phyloP scores from a whole-genome alignment of 202 grass and related monocot species.

The Cymbopogon flexuosus region DNA sequence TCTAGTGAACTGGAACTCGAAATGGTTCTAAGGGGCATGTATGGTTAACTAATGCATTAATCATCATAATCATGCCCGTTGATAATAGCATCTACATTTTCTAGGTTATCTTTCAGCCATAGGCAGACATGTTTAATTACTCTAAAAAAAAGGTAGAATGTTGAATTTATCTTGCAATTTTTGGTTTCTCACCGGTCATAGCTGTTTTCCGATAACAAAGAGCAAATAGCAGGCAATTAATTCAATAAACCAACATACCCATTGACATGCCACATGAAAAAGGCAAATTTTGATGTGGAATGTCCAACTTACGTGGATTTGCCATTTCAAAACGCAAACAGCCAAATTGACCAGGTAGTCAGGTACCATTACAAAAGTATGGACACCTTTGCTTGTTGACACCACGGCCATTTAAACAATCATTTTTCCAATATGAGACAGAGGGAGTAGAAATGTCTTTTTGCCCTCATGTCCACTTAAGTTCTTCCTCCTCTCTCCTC shows the following conservation, averaged over 20 bases:
- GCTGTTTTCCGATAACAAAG: constrained; percentile 1
- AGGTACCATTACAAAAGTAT: not conserved
- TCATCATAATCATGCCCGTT: constrained; percentile 1
- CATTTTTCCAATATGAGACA: not conserved
- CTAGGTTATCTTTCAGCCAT: not conserved
- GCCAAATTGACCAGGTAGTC: not conserved
- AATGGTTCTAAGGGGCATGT: not conserved
- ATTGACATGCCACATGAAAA: not conserved
- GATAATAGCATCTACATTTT: constrained; percentile 9
- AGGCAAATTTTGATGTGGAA: not conserved
- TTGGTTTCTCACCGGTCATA: constrained; percentile 21
- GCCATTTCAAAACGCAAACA: not conserved
- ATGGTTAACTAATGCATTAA: not conserved
- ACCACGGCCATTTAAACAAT: not conserved
- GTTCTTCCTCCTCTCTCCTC: not conserved
- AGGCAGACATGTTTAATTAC: not conserved
- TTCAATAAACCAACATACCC: not conserved
- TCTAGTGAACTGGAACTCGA: not conserved
- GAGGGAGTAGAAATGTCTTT: not conserved
- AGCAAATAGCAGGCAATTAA: not conserved
- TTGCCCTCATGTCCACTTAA: not conserved
- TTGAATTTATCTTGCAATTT: not conserved
- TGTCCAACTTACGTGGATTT: not conserved
- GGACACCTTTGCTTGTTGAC: not conserved
- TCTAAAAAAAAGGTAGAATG: no score